Evolutionary conservation across 78 protist species (phyloP), one percentile per base, ranked within the genome.

Genomic region (Dictyostelium purpureum): DNA sequence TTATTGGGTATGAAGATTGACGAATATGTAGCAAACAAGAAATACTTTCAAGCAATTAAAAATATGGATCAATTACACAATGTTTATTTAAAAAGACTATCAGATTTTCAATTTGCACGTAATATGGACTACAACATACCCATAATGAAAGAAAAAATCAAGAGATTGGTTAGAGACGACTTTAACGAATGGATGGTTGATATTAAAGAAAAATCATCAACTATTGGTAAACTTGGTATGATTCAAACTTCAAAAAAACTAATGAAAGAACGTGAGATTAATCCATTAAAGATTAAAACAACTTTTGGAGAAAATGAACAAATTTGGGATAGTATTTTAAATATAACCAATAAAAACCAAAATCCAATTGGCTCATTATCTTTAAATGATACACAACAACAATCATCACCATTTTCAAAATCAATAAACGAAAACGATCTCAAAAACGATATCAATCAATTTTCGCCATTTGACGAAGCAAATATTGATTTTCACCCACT

Each of bases 121-220:
- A 85, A 85, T 35, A 85, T 85, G 92, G 92, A 66, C 56, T 69
- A 56, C 24, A 85, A 85, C 61, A 85, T 85, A 57, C 92, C 92
- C 1, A 21, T 73, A 2, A 12, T 73, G 7, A 85, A 85, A 51
- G 82, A 73, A 59, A 70, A 73, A 19, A 85, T 85, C 2, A 85
- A 85, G 33, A 85, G 73, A n/a, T 31, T 73, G n/a, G 92, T 85
- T 21, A 85, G 73, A n/a, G 92, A 71, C 16, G 92, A 85, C n/a
- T 85, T 85, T 37, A 85, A 85, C 73, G 47, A 37, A 31, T 85
- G 92, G 92, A 85, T 85, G 92, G 92, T 85, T 16, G 92, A 85
- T 18, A 85, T 85, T n/a, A 85, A 85, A 73, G 92, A 85, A 59
- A 70, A 61, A 73, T 85, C 92, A 12, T 52, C 75, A 0, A 76